phyloP scores from a whole-genome alignment of 495 filamentous ascomycete species.

The Choiromyces venosus region DNA sequence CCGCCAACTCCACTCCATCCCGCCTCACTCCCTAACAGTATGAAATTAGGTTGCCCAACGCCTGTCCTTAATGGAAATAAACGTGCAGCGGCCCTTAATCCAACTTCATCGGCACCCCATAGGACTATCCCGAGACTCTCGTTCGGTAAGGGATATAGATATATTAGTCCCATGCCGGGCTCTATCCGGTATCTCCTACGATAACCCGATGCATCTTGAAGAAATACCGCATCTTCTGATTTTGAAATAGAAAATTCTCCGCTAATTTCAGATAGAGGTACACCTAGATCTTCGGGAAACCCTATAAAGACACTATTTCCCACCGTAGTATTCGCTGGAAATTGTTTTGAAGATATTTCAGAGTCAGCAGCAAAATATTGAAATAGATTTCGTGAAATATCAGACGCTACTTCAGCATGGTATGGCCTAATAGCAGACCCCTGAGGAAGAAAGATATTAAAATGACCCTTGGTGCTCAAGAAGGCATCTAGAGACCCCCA shows the following conservation, averaged over 20 bases:
- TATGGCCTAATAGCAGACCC: conserved; percentile 20
- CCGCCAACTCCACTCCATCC: conserved; percentile 53
- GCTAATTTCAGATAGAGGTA: conserved; percentile 20
- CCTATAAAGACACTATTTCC: conserved; percentile 45
- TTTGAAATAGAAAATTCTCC: conserved; percentile 25
- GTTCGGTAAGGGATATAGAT: conserved; percentile 47
- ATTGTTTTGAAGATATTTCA: conserved; percentile 43
- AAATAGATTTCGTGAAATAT: conserved; percentile 55
- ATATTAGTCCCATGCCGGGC: conserved; percentile 48
- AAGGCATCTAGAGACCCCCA: conserved; percentile 52
- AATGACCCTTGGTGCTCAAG: conserved; percentile 46
- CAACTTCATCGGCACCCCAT: conserved; percentile 50
- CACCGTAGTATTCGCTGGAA: neutral
- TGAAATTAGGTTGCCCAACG: conserved; percentile 56
- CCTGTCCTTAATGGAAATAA: conserved; percentile 56
- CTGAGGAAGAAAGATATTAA: conserved; percentile 46
- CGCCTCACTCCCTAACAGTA: conserved; percentile 47
- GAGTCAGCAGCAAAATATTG: conserved; percentile 58
- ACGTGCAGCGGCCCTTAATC: conserved; percentile 52
- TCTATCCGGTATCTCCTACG: conserved; percentile 37
- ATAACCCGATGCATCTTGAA: conserved; percentile 31
- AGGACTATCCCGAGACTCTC: conserved; percentile 53
- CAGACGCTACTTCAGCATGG: conserved; percentile 46
- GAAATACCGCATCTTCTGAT: conserved; percentile 24
- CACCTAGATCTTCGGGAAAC: conserved; percentile 8